These are phyloP conservation scores for Magnaporthales sp. DNA, from an alignment of 2,329 filamentous ascomycete genomes.

Conservation along the genomic window DNA sequence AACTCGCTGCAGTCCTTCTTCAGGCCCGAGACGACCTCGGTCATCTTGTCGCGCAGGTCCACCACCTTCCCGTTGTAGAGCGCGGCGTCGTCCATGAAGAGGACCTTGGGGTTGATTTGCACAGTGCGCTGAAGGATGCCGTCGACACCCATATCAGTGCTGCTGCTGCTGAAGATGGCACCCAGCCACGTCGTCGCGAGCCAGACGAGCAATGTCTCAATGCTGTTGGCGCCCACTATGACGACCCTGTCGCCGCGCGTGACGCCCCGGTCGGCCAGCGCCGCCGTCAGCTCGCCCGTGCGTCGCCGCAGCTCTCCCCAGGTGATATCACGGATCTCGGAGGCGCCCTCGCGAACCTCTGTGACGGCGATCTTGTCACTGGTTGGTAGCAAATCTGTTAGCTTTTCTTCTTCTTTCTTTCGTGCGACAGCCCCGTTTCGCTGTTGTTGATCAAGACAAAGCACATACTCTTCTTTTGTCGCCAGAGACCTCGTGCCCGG, in stretches of 20 bases:
- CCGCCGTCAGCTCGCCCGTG: slow-evolving; percentile 52
- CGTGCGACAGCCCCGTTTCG: neutral
- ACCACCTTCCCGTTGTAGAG: slow-evolving; percentile 71
- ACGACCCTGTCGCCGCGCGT: slow-evolving; percentile 65
- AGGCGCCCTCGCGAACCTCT: slow-evolving; percentile 60
- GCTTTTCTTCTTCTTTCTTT: slow-evolving; percentile 1
- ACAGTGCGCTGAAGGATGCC: slow-evolving; percentile 66
- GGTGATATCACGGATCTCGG: slow-evolving; percentile 44
- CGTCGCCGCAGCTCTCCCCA: slow-evolving; percentile 57
- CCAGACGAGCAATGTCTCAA: slow-evolving; percentile 66
- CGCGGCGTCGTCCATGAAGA: slow-evolving; percentile 78
- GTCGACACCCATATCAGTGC: slow-evolving; percentile 76
- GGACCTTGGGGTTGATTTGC: slow-evolving; percentile 65
- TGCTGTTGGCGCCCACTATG: slow-evolving; percentile 64
- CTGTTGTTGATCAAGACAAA: neutral
- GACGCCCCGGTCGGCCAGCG: slow-evolving; percentile 59
- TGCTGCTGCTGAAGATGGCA: slow-evolving; percentile 65
- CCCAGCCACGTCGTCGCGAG: slow-evolving; percentile 63
- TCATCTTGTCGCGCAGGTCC: slow-evolving; percentile 66
- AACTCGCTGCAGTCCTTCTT: slow-evolving; percentile 48
- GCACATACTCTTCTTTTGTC: neutral
- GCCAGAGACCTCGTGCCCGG: slow-evolving; percentile 32
- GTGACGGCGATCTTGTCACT: slow-evolving; percentile 62
- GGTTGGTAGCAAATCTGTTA: neutral
- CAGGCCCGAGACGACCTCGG: slow-evolving; percentile 56